Conservation (phyloP, 139 green algal genomes). For the Volvox africanus region DNA sequence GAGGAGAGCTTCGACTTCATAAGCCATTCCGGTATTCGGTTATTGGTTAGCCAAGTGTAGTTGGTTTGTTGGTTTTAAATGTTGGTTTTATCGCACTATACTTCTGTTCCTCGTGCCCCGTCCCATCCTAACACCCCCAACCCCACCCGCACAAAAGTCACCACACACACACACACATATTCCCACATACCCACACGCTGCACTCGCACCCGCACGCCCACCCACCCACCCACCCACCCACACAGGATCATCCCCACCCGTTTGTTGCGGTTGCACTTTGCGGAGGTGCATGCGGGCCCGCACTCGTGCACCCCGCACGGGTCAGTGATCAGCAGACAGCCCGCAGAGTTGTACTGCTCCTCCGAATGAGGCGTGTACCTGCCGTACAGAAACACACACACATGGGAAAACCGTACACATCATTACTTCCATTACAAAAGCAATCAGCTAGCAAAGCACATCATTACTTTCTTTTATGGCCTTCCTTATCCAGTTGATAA, state of each 20-base stretch:
- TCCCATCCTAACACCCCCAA: not conserved
- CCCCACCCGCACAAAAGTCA: not conserved
- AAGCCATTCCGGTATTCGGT: no score
- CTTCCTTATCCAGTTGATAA: no score
- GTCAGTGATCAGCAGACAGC: slow-evolving; percentile 53
- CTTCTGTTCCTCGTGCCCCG: not conserved
- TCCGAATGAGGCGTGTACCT: slow-evolving; percentile 37
- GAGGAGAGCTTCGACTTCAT: no score
- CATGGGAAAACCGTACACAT: no score
- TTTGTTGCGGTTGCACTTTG: slow-evolving; percentile 52
- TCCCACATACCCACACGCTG: not conserved
- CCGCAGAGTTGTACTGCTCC: slow-evolving; percentile 48
- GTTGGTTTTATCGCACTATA: no score
- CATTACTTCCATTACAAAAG: no score
- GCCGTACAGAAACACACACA: not conserved
- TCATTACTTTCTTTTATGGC: no score
- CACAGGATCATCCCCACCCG: slow-evolving; percentile 49
- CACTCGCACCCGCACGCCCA: not conserved
- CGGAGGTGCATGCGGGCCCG: not conserved
- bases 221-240: no score
- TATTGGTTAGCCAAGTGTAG: no score
- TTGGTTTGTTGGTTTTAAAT: no score
- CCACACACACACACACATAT: not conserved
- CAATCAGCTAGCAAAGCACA: no score
- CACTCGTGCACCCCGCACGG: slow-evolving; percentile 63